Conservation (phyloP, 1,139 yeast species). For the Protomyces macrosporus region DNA sequence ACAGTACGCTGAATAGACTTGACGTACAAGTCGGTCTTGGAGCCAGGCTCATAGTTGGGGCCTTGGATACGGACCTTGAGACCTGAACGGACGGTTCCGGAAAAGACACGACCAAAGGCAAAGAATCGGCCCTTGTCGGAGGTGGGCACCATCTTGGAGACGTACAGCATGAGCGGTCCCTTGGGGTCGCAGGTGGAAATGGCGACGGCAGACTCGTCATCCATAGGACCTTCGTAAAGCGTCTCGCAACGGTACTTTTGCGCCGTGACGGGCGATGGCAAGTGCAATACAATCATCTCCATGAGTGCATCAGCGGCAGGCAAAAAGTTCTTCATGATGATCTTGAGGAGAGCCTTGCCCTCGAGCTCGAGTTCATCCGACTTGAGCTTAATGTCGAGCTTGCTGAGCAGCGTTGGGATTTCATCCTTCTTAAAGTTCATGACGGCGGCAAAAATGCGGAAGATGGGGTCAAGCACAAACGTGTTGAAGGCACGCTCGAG, state of each 20-base stretch:
- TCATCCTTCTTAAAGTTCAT: constrained; percentile 98
- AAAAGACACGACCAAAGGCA: constrained; percentile 99
- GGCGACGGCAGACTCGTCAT: constrained; percentile 84
- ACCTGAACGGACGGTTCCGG: constrained; percentile 99
- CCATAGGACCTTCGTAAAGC: constrained; percentile 98
- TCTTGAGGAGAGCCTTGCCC: constrained; percentile 97
- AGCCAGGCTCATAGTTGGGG: constrained; percentile 98
- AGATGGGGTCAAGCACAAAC: constrained; percentile 98
- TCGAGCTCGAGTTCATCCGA: constrained; percentile 94
- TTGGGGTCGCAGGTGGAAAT: constrained; percentile 98
- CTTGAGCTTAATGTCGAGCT: constrained; percentile 87
- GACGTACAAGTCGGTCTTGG: constrained; percentile 94
- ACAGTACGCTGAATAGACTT: constrained; percentile 99
- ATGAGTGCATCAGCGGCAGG: constrained; percentile 99
- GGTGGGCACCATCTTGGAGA: constrained; percentile 99
- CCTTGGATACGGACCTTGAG: constrained; percentile 99
- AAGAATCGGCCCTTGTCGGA: constrained; percentile 99
- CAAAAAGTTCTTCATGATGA: constrained; percentile 98
- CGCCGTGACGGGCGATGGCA: constrained; percentile 99
- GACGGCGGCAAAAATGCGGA: constrained; percentile 91
- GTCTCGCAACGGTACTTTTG: constrained; percentile 99
- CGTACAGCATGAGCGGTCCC: constrained; percentile 98
- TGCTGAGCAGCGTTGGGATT: constrained; percentile 80
- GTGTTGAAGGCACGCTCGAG: constrained; percentile 99
- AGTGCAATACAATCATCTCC: constrained; percentile 97